Evolutionary conservation across 371 early-diverging fungal species (phyloP).

Genomic region (Chytridiales sp.): DNA sequence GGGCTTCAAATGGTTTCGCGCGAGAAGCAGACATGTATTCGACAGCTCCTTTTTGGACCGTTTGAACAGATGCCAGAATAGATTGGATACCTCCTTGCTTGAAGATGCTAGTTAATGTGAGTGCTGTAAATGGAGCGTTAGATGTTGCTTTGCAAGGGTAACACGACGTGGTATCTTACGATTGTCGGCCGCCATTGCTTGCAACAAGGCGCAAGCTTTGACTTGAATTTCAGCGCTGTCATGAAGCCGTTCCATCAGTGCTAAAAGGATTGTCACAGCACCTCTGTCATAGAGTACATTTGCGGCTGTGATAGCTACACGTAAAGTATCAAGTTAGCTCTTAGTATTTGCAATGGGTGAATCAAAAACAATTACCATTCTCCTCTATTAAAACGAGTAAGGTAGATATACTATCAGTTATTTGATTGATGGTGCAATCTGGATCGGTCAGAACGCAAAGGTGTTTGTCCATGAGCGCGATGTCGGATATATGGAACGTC

Average conservation of each 20-base stretch:
- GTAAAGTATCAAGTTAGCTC: not conserved
- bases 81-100: conserved; percentile 24
- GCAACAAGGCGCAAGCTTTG: conserved; percentile 23
- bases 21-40: too few relatives aligned
- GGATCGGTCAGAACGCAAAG: conserved; percentile 32
- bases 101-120: conserved; percentile 12
- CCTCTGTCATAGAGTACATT: conserved; percentile 29
- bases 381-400: conserved; percentile 26
- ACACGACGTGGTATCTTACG: conserved; percentile 14
- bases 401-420: conserved; percentile 14
- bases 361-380: conserved; percentile 11
- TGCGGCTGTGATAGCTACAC: conserved; percentile 14
- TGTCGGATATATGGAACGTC: conserved; percentile 15
- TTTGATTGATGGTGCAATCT: conserved; percentile 23
- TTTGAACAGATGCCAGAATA: conserved; percentile 19
- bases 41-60: conserved; percentile 16
- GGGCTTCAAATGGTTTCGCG: not conserved
- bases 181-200: conserved; percentile 25
- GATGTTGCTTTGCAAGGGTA: not conserved
- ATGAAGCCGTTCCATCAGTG: conserved; percentile 16
- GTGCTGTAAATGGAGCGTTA: conserved; percentile 9
- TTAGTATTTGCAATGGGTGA: not conserved
- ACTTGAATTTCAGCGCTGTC: conserved; percentile 21
- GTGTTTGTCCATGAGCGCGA: conserved; percentile 25
- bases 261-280: conserved; percentile 27